A percentile compares a stretch with the other conserved stretches of the same genome.
These are phyloP conservation scores for Colletotrichum eleusines DNA, from an alignment of 2,329 filamentous ascomycete species.

Conservation along the genomic window DNA sequence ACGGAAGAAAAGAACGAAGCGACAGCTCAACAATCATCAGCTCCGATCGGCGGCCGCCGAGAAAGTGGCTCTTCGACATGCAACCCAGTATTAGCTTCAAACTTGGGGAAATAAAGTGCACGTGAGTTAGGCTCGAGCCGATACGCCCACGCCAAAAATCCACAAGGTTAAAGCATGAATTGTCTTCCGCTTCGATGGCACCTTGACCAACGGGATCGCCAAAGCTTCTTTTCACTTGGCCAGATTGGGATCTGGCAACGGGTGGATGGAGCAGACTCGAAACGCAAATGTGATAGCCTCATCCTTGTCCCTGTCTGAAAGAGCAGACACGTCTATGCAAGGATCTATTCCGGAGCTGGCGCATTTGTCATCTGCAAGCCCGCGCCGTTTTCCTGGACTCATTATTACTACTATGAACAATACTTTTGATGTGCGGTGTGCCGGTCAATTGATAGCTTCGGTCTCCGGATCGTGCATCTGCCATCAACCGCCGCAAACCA, in stretches of 20 bases:
- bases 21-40: not conserved
- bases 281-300: slow-evolving; percentile 14
- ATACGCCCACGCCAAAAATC: slow-evolving; percentile 14
- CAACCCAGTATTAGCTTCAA: not conserved
- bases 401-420: slow-evolving; percentile 27
- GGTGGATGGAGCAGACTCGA: slow-evolving; percentile 30
- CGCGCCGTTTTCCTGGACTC: slow-evolving; percentile 10
- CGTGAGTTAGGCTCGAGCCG: slow-evolving; percentile 31
- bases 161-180: not conserved
- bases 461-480: slow-evolving; percentile 6
- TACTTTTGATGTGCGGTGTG: not conserved
- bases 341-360: not conserved
- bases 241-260: slow-evolving; percentile 8
- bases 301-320: slow-evolving; percentile 26
- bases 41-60: not conserved
- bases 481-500: slow-evolving; percentile 35
- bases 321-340: slow-evolving; percentile 11
- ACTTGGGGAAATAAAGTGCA: slow-evolving; percentile 1
- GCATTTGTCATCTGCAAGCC: slow-evolving; percentile 17
- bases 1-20: not conserved
- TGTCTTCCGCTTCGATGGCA: slow-evolving; percentile 7
- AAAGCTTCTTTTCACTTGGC: slow-evolving; percentile 32
- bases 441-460: not conserved
- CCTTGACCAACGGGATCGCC: not conserved
- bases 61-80: not conserved